Conservation (phyloP, 2,329 filamentous ascomycete genomes). For the Colletotrichum higginsianum region DNA sequence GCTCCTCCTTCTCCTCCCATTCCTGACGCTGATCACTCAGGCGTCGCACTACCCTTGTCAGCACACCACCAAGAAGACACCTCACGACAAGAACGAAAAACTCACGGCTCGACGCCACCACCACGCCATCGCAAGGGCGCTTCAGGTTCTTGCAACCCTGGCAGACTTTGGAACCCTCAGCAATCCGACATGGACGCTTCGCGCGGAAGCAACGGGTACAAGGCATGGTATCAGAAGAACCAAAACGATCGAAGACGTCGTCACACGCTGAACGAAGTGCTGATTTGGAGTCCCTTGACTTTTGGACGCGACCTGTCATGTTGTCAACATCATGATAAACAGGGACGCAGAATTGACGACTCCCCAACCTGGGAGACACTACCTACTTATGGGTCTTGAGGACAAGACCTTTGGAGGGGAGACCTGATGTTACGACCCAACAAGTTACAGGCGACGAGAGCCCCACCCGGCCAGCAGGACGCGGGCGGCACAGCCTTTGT, state of each 20-base stretch:
- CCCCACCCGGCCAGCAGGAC: too few species aligned
- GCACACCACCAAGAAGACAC: neutral
- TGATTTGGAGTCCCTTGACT: neutral
- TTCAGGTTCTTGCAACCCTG: neutral
- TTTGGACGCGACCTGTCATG: conserved; percentile 7
- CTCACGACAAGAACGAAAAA: neutral
- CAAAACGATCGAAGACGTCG: neutral
- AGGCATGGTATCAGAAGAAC: neutral
- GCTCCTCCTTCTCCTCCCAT: neutral
- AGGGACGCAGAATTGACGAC: neutral
- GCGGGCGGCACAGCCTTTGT: too few species aligned
- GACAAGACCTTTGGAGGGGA: neutral
- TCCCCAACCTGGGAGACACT: neutral
- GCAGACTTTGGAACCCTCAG: neutral
- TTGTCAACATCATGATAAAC: conserved; percentile 3
- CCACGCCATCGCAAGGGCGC: neutral
- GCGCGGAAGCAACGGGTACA: conserved; percentile 1
- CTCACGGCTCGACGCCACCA: neutral
- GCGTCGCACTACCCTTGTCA: neutral
- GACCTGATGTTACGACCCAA: too few species aligned
- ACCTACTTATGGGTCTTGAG: conserved; percentile 11
- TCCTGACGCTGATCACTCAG: conserved; percentile 3
- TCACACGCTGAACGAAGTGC: neutral
- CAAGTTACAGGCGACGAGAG: too few species aligned
- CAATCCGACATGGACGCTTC: neutral